Evolutionary conservation across 2,329 filamentous ascomycete genomes (phyloP), one percentile per base, ranked within the genome.

Genomic region (Pestalotiopsis sp.): DNA sequence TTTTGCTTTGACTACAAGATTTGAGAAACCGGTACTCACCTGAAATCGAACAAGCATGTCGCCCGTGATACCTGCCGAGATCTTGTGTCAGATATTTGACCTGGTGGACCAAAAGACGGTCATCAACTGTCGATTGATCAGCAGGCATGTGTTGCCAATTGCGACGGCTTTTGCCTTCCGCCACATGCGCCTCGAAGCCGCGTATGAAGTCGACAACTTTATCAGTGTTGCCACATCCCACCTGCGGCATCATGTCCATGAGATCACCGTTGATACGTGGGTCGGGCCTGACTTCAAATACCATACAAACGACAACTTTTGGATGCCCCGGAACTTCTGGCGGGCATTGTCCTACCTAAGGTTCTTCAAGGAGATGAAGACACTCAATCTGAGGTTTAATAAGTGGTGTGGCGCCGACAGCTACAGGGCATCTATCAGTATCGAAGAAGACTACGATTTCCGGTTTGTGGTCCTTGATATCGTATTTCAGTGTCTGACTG

Each of bases 251-350:
- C 41, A 60, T 5, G 69, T 70, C 14, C 63, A 39, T 17, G 69
- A 68, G 61, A 49, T 70, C 60, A 68, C 64, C n/a, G 55, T 70
- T 14, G 58, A 67, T 65, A 45, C 62, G 6, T 68, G 61, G 64
- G 39, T 63, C 23, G 64, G 64, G n/a, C 55, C 62, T 14, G 52
- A 67, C n/a, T 39, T 49, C 52, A 27, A 11, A 23, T 31, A 36
- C 7, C 17, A 66, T 11, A 6, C 39, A 23, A 45, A 66, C 38
- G 3, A 14, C 20, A 20, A 20, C 4, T 45, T 60, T 41, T 27
- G 41, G 13, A 41, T 45, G 23, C 64, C 52, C 11, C 64, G 64
- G 13, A 31, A 41, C 13, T 58, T 70, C 64, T 60, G 49, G 25
- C 49, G 20, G 27, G 67, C 67, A 4, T 27, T 70, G 23, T 31